These are phyloP conservation scores for Kodamaea nitidulidarum DNA, from an alignment of 805 yeast genomes.

Conservation along the genomic window DNA sequence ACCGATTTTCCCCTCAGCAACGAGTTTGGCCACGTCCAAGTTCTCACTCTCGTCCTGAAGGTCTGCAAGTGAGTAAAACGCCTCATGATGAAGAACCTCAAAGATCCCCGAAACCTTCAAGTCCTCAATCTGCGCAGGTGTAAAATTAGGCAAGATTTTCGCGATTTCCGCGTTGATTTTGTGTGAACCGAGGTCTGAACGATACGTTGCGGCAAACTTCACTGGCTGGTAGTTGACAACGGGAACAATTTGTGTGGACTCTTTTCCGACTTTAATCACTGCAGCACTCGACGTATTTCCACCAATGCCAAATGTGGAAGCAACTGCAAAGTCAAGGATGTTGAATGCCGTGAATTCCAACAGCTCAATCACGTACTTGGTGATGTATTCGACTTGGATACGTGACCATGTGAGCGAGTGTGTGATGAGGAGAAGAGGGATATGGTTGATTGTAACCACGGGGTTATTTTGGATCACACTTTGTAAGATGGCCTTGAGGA, in stretches of 20 bases:
- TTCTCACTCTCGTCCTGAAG: slow-evolving; percentile 51
- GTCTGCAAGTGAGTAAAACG: slow-evolving; percentile 59
- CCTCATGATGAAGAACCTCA: slow-evolving; percentile 71
- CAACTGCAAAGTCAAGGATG: slow-evolving; percentile 62
- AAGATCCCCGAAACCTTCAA: slow-evolving; percentile 72
- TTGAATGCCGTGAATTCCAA: slow-evolving; percentile 71
- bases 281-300: slow-evolving; percentile 53
- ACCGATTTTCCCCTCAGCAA: slow-evolving; percentile 60
- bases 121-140: slow-evolving; percentile 58
- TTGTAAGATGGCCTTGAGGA: slow-evolving; percentile 45
- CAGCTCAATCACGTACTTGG: slow-evolving; percentile 71
- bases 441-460: slow-evolving; percentile 51
- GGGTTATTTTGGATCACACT: slow-evolving; percentile 37
- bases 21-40: slow-evolving; percentile 85
- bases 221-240: slow-evolving; percentile 69
- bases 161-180: slow-evolving; percentile 53
- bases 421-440: slow-evolving; percentile 67
- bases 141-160: slow-evolving; percentile 54
- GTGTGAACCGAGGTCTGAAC: slow-evolving; percentile 59
- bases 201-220: slow-evolving; percentile 47
- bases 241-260: slow-evolving; percentile 73
- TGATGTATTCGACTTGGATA: slow-evolving; percentile 59
- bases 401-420: slow-evolving; percentile 67
- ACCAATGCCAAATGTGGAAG: slow-evolving; percentile 72
- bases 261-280: slow-evolving; percentile 77